Conservation (phyloP, 768 basidiomycete species). For the Suillus brevipes region DNA sequence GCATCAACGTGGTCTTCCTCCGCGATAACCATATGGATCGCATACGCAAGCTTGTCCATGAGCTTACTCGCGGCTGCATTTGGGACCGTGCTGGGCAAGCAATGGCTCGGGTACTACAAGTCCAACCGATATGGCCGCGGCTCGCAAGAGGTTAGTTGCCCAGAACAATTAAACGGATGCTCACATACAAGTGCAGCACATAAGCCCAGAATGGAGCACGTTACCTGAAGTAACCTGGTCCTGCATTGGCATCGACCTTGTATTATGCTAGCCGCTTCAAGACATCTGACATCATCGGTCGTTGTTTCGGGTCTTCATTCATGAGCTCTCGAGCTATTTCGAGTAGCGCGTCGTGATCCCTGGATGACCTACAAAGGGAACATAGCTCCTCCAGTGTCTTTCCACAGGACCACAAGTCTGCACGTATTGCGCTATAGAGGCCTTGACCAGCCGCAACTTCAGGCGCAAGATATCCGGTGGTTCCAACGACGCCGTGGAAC, state of each 20-base stretch:
- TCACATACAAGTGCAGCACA: too few species aligned
- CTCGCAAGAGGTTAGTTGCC: too few species aligned
- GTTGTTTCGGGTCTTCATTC: background rate
- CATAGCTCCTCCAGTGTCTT: background rate
- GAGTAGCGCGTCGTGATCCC: background rate
- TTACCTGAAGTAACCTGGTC: background rate
- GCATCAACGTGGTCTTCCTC: too few species aligned
- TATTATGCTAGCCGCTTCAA: background rate
- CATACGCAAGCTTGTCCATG: too few species aligned
- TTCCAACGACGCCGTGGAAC: background rate
- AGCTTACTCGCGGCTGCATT: too few species aligned
- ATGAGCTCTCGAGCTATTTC: background rate
- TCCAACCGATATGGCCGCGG: too few species aligned
- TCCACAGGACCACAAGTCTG: background rate
- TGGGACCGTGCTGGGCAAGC: too few species aligned
- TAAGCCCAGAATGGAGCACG: too few species aligned
- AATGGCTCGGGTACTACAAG: too few species aligned
- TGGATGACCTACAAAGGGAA: background rate
- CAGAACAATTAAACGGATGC: too few species aligned
- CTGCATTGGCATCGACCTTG: background rate
- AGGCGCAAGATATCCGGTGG: constrained; percentile 1
- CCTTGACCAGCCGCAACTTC: background rate
- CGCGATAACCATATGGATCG: too few species aligned
- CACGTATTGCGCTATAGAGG: background rate
- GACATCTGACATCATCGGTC: background rate